phyloP scores from a whole-genome alignment of 2,329 filamentous ascomycete genomes.

The Diaporthe australafricana region DNA sequence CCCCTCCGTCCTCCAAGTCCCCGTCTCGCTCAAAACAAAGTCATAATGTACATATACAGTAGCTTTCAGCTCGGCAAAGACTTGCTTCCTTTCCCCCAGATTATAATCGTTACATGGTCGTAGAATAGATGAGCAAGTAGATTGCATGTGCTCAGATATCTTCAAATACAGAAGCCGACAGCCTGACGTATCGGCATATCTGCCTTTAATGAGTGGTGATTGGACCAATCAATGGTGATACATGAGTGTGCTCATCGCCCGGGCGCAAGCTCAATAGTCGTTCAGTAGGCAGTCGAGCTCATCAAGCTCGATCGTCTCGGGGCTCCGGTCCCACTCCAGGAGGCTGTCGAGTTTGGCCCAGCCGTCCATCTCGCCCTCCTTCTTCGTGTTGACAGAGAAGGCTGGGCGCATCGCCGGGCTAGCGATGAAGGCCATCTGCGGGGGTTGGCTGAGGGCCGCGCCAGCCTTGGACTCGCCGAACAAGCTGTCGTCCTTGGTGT shows the following conservation, averaged over 20 bases:
- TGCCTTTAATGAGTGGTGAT: slow-evolving; percentile 1
- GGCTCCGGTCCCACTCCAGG: slow-evolving; percentile 75
- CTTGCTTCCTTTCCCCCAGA: background rate
- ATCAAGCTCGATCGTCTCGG: slow-evolving; percentile 90
- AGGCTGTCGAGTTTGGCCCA: slow-evolving; percentile 58
- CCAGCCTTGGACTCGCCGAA: slow-evolving; percentile 57
- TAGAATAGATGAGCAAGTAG: slow-evolving; percentile 17
- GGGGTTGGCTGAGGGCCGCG: slow-evolving; percentile 42
- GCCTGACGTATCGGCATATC: background rate
- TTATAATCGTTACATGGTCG: slow-evolving; percentile 26
- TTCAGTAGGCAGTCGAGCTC: slow-evolving; percentile 91
- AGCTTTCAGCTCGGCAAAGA: slow-evolving; percentile 11
- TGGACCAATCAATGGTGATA: slow-evolving; percentile 25
- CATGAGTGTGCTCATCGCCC: background rate
- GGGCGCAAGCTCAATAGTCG: slow-evolving; percentile 60
- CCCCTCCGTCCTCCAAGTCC: background rate
- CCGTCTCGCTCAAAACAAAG: slow-evolving; percentile 13
- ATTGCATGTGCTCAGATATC: background rate
- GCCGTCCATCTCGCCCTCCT: slow-evolving; percentile 54
- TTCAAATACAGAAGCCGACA: background rate
- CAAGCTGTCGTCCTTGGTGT: slow-evolving; percentile 62
- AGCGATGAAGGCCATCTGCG: slow-evolving; percentile 59
- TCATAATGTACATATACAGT: slow-evolving; percentile 31
- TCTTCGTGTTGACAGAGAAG: slow-evolving; percentile 56
- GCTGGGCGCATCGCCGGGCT: slow-evolving; percentile 67